Evolutionary conservation across 2,329 filamentous ascomycete species (phyloP), one percentile per base, ranked within the genome.

Genomic region (Pyrenophora graminea): DNA sequence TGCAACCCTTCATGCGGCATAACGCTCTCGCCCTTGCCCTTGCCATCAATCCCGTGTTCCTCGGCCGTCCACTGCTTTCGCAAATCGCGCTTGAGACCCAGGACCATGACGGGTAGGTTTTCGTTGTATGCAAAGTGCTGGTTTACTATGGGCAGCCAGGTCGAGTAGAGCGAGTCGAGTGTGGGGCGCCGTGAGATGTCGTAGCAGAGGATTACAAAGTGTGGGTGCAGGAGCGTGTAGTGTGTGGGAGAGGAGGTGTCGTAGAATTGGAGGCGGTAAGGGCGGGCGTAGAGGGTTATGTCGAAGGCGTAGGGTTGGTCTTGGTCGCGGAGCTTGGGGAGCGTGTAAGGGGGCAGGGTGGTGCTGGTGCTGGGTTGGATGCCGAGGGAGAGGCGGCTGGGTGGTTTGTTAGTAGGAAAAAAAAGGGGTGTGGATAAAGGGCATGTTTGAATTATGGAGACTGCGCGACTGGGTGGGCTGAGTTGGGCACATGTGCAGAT

Each of bases 291-390:
- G 56, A 85, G 76, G 19, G 76, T 76, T 40, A 86, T 81, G 54
- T 85, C 77, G 69, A 84, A 86, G 38, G 77, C 69, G 66, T 82
- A 84, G 4, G 84, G 83, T 59, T 85, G 83, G 52, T 85, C 79
- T 19, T 74, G 66, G 58, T 85, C 82, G 48, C 76, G 79, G 4
- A 85, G 74, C 10, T 66, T 57, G 7, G 77, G 77, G 8, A 80
- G 64, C 9, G 62, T 38, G 48, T 69, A 69, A 36, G 73, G 66
- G 21, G 73, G 69, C 12, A 68, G 66, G 36, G 63, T 40, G 5
- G 68, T 63, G 32, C 57, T 47, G 4, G 12, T 9, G 9, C 56
- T 58, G 10, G 62, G 66, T 19, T 56, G 65, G 9, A 69, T 60
- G 34, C 68, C 71, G 27, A 71, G 62, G 13, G 64, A 65, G 27